Evolutionary conservation across 164 flowering plant species (phyloP).

Genomic region (Sextonia rubra): DNA sequence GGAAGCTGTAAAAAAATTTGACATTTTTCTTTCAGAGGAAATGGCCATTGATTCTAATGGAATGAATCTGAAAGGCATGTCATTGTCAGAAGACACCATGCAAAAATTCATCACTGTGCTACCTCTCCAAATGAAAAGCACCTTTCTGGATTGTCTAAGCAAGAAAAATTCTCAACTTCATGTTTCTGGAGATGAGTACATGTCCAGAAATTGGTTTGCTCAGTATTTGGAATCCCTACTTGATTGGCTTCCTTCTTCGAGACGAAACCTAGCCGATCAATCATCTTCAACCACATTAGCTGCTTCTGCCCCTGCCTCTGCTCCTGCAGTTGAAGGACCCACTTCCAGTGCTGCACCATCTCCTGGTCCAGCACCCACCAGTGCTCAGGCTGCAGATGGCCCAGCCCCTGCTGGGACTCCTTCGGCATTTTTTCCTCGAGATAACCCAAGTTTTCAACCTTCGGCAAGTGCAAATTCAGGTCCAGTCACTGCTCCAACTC

Average conservation of each 20-base stretch:
- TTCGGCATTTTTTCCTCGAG: constrained; percentile 25
- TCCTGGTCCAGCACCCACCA: constrained; percentile 27
- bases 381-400: constrained; percentile 18
- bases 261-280: constrained; percentile 27
- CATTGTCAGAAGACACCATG: constrained; percentile 26
- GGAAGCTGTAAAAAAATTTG: constrained; percentile 29
- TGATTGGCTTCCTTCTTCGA: constrained; percentile 22
- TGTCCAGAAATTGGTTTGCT: constrained; percentile 30
- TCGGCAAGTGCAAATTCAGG: constrained; percentile 15
- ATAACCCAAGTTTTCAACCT: constrained; percentile 16
- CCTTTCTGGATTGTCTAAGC: constrained; percentile 48
- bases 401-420: constrained; percentile 16
- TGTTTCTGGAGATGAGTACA: constrained; percentile 40
- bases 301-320: constrained; percentile 22
- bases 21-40: constrained; percentile 22
- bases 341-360: constrained; percentile 16
- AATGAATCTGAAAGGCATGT: constrained; percentile 10
- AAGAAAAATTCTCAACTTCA: constrained; percentile 24
- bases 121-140: constrained; percentile 41
- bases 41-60: constrained; percentile 12
- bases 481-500: constrained; percentile 22
- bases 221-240: constrained; percentile 28
- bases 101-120: constrained; percentile 27
- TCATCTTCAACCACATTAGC: neutral
- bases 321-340: constrained; percentile 29